A percentile compares a stretch with the other conserved stretches of the same genome.
phyloP scores from a whole-genome alignment of 2,329 filamentous ascomycete species.

The Lecanicillium sp. region DNA sequence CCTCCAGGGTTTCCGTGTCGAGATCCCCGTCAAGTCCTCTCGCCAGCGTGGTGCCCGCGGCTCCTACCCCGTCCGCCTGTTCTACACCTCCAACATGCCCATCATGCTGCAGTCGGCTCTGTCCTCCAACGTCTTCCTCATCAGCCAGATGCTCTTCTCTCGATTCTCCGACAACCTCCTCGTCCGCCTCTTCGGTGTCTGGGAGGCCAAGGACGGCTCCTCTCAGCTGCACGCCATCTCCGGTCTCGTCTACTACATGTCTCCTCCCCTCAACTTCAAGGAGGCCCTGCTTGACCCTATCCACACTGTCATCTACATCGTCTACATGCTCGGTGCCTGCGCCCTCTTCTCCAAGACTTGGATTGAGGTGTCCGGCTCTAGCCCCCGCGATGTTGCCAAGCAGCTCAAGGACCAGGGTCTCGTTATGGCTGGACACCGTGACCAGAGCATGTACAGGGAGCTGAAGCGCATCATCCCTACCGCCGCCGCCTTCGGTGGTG shows the following conservation, averaged over 20 bases:
- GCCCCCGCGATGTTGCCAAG: conserved; percentile 96
- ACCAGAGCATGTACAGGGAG: conserved; percentile 99
- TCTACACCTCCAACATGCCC: conserved; percentile 99
- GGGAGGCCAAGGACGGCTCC: conserved; percentile 94
- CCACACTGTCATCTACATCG: conserved; percentile 90
- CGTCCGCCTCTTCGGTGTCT: conserved; percentile 93
- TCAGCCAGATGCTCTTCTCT: conserved; percentile 98
- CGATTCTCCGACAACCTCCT: conserved; percentile 98
- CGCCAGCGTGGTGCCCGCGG: conserved; percentile 98
- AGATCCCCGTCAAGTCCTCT: conserved; percentile 99
- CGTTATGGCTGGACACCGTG: conserved; percentile 98
- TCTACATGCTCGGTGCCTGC: conserved; percentile 96
- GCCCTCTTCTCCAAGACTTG: conserved; percentile 99
- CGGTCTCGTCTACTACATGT: conserved; percentile 99
- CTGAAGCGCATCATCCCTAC: conserved; percentile 98
- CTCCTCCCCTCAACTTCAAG: conserved; percentile 92
- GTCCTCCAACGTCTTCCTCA: conserved; percentile 97
- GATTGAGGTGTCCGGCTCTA: conserved; percentile 98
- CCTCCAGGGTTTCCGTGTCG: conserved; percentile 97
- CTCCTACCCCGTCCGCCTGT: conserved; percentile 95
- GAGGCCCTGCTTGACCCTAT: conserved; percentile 95
- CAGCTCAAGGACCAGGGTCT: conserved; percentile 99
- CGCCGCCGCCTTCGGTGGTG: conserved; percentile 95
- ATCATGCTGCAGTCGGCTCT: conserved; percentile 99
- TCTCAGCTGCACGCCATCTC: conserved; percentile 90